Conservation (phyloP, 495 filamentous ascomycete genomes). For the Staphylotrichum longicolle region DNA sequence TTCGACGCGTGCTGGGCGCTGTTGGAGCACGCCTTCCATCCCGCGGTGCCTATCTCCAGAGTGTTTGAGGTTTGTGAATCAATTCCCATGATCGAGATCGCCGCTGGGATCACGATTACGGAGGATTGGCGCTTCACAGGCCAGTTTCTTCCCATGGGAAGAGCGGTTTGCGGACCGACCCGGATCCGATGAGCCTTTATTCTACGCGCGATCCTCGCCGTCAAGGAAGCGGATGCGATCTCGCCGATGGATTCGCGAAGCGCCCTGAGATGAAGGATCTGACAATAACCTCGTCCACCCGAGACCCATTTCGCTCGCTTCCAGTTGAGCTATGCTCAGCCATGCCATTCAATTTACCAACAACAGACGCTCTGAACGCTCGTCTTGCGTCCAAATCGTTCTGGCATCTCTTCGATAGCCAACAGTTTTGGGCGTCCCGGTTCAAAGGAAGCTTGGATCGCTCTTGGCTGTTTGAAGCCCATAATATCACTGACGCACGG, state of each 20-base stretch:
- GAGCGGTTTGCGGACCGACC: background rate
- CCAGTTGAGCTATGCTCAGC: background rate
- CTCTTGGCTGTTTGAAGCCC: slow-evolving; percentile 2
- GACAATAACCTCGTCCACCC: background rate
- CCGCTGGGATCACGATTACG: slow-evolving; percentile 5
- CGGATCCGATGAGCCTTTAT: too few species aligned
- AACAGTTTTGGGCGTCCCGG: slow-evolving; percentile 8
- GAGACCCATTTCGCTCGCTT: slow-evolving; percentile 2
- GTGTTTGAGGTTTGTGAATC: slow-evolving; percentile 4
- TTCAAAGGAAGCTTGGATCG: slow-evolving; percentile 5
- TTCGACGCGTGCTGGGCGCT: slow-evolving; percentile 5
- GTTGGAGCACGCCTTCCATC: background rate
- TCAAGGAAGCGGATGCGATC: background rate
- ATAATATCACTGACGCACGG: background rate
- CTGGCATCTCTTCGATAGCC: background rate
- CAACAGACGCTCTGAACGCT: background rate
- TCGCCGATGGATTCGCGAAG: background rate
- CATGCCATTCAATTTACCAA: background rate
- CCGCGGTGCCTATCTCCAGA: background rate
- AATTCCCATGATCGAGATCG: background rate
- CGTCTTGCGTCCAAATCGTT: slow-evolving; percentile 3
- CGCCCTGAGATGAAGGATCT: background rate
- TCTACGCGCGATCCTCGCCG: background rate
- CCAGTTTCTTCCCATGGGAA: slow-evolving; percentile 6
- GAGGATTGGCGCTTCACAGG: background rate